Evolutionary conservation across 2,329 filamentous ascomycete species (phyloP).

Genomic region (Parastagonospora nodorum): DNA sequence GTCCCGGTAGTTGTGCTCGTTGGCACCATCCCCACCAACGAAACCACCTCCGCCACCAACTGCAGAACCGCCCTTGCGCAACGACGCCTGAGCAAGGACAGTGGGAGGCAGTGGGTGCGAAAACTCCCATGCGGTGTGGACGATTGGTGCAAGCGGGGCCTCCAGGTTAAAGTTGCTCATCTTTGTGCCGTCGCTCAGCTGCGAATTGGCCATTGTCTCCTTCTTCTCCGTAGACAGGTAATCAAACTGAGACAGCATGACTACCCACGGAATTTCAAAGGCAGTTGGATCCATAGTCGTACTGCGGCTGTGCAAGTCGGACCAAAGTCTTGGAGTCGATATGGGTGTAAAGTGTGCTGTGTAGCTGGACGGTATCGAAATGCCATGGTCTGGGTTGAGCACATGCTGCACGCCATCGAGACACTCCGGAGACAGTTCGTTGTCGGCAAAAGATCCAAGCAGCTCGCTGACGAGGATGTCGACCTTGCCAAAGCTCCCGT

Average conservation of each 20-base stretch:
- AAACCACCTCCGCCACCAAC: conserved; percentile 74
- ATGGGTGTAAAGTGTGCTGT: conserved; percentile 94
- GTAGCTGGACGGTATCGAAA: conserved; percentile 92
- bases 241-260: conserved; percentile 88
- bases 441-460: conserved; percentile 93
- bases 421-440: conserved; percentile 95
- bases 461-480: conserved; percentile 95
- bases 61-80: conserved; percentile 66
- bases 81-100: conserved; percentile 62
- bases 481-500: conserved; percentile 67
- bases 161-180: conserved; percentile 41
- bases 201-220: conserved; percentile 53
- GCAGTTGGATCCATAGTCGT: conserved; percentile 67
- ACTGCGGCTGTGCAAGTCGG: conserved; percentile 73
- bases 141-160: conserved; percentile 48
- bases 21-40: conserved; percentile 76
- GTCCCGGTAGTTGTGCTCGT: conserved; percentile 88
- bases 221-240: conserved; percentile 68
- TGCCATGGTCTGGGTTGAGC: conserved; percentile 77
- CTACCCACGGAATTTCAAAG: conserved; percentile 92
- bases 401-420: conserved; percentile 94
- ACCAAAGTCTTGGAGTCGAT: conserved; percentile 80
- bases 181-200: conserved; percentile 49
- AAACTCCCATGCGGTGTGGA: conserved; percentile 82
- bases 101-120: conserved; percentile 70